These are phyloP conservation scores for Diaporthe sp. DNA, from an alignment of 2,329 filamentous ascomycete genomes.

Conservation along the genomic window DNA sequence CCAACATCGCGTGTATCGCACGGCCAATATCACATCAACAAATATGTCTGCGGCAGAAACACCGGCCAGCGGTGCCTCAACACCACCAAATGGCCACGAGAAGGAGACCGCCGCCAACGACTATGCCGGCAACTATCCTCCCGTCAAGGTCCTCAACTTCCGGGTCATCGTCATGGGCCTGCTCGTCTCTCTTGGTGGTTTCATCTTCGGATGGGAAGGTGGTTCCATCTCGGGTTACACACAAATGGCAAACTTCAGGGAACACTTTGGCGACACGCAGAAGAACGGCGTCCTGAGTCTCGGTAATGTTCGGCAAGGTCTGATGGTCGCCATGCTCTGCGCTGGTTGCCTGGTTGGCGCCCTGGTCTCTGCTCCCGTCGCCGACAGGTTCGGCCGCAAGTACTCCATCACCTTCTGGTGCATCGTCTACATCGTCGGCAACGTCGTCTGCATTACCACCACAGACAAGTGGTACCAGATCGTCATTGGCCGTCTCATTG, in stretches of 20 bases:
- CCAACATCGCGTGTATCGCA: constrained; percentile 22
- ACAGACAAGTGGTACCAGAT: constrained; percentile 73
- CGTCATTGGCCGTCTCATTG: constrained; percentile 74
- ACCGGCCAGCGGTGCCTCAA: constrained; percentile 38
- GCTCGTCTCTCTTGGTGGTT: constrained; percentile 41
- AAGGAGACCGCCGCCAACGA: constrained; percentile 15
- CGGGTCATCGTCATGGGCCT: constrained; percentile 40
- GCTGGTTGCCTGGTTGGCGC: constrained; percentile 57
- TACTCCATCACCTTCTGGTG: constrained; percentile 67
- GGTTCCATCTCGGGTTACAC: constrained; percentile 41
- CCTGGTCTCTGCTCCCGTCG: constrained; percentile 65
- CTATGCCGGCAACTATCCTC: constrained; percentile 38
- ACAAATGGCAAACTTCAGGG: constrained; percentile 40
- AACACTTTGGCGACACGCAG: constrained; percentile 34
- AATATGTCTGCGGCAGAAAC: constrained; percentile 37
- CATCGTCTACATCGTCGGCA: constrained; percentile 73
- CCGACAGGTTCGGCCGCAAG: constrained; percentile 70
- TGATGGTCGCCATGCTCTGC: constrained; percentile 41
- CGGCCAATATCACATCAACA: constrained; percentile 17
- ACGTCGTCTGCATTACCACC: constrained; percentile 75
- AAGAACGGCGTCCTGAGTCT: constrained; percentile 27
- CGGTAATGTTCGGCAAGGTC: constrained; percentile 40
- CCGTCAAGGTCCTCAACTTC: constrained; percentile 38
- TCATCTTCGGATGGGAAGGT: constrained; percentile 43
- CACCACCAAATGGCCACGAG: constrained; percentile 39